phyloP scores from a whole-genome alignment of 2,329 filamentous ascomycete species.

The Cytospora chrysosperma region DNA sequence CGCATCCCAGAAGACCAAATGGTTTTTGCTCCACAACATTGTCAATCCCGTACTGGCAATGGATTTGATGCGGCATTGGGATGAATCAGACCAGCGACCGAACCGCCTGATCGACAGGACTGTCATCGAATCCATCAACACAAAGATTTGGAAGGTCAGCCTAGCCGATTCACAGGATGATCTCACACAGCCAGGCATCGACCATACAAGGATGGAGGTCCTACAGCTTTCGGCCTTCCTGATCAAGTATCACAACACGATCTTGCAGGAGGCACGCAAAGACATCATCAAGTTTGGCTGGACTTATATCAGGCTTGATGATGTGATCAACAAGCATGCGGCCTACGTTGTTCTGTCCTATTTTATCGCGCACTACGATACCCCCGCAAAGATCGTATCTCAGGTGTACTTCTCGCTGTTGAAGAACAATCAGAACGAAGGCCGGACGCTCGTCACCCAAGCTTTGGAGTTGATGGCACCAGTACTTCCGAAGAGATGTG shows the following conservation, averaged over 20 bases:
- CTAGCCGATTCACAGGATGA: slow-evolving; percentile 81
- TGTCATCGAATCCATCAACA: slow-evolving; percentile 87
- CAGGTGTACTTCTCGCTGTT: slow-evolving; percentile 92
- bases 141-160: slow-evolving; percentile 91
- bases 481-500: slow-evolving; percentile 82
- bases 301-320: slow-evolving; percentile 97
- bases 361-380: slow-evolving; percentile 96
- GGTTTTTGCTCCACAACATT: slow-evolving; percentile 86
- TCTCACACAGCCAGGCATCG: slow-evolving; percentile 78
- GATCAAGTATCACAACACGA: slow-evolving; percentile 88
- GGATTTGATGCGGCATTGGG: slow-evolving; percentile 87
- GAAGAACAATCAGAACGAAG: slow-evolving; percentile 93
- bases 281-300: slow-evolving; percentile 99
- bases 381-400: slow-evolving; percentile 89
- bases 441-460: slow-evolving; percentile 86
- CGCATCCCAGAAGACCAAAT: slow-evolving; percentile 85
- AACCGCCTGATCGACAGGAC: slow-evolving; percentile 76
- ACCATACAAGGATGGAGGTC: slow-evolving; percentile 94
- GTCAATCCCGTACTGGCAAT: slow-evolving; percentile 96
- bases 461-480: slow-evolving; percentile 94
- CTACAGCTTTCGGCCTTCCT: slow-evolving; percentile 92
- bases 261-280: slow-evolving; percentile 88
- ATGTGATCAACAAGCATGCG: slow-evolving; percentile 98
- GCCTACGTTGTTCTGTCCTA: slow-evolving; percentile 97
- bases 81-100: slow-evolving; percentile 48